These are phyloP conservation scores for Chaetomium sp. DNA, from an alignment of 2,329 filamentous ascomycete genomes.

Conservation along the genomic window DNA sequence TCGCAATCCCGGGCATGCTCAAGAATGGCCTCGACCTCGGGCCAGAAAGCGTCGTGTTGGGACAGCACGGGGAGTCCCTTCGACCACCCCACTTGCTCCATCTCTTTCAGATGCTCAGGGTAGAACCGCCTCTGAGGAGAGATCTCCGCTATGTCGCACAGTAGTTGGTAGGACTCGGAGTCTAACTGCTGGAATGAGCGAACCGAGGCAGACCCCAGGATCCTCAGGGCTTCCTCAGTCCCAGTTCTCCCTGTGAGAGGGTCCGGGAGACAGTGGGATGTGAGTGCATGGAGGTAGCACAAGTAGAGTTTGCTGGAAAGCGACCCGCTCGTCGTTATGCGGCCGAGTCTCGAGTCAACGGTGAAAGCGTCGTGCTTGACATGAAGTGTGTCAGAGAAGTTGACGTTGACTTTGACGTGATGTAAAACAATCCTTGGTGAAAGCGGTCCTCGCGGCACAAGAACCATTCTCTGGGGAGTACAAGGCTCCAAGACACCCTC, in stretches of 20 bases:
- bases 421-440: constrained; percentile 19
- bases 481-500: constrained; percentile 18
- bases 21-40: constrained; percentile 42
- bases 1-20: constrained; percentile 21
- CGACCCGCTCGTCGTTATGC: constrained; percentile 53
- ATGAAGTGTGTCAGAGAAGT: constrained; percentile 21
- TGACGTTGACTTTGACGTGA: constrained; percentile 45
- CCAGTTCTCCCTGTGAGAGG: constrained; percentile 52
- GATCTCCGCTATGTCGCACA: constrained; percentile 45
- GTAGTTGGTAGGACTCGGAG: constrained; percentile 40
- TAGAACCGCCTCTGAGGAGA: constrained; percentile 51
- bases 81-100: constrained; percentile 53
- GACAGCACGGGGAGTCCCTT: constrained; percentile 43
- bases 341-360: constrained; percentile 53
- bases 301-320: constrained; percentile 56
- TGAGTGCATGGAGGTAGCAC: constrained; percentile 56
- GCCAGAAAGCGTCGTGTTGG: constrained; percentile 50
- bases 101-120: constrained; percentile 43
- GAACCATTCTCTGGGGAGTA: constrained; percentile 34
- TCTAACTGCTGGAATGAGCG: constrained; percentile 50
- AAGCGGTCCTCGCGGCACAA: constrained; percentile 44
- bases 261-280: constrained; percentile 55
- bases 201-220: constrained; percentile 52
- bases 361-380: constrained; percentile 47
- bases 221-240: constrained; percentile 55